phyloP scores from a whole-genome alignment of 2,329 filamentous ascomycete genomes.

The Alternaria gaisen region DNA sequence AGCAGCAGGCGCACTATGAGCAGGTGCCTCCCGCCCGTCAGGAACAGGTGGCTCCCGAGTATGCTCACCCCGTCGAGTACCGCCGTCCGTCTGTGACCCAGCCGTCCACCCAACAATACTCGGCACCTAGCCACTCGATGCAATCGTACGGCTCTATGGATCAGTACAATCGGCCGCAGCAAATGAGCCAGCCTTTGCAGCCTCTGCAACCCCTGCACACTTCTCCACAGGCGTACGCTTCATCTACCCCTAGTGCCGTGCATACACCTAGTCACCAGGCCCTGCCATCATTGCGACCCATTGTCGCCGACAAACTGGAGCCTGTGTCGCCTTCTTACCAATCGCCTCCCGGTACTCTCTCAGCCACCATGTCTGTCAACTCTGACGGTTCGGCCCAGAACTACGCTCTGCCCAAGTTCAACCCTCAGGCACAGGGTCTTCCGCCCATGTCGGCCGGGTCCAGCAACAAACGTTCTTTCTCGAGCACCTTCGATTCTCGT shows the following conservation, averaged over 20 bases:
- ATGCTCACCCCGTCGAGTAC: constrained; percentile 50
- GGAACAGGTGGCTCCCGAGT: constrained; percentile 49
- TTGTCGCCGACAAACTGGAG: constrained; percentile 50
- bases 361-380: constrained; percentile 44
- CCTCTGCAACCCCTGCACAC: constrained; percentile 47
- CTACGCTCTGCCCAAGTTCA: constrained; percentile 42
- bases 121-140: constrained; percentile 46
- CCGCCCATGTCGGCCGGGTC: constrained; percentile 37
- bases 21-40: constrained; percentile 48
- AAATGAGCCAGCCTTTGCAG: constrained; percentile 46
- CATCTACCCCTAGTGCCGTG: constrained; percentile 36
- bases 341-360: constrained; percentile 45
- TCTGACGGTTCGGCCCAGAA: constrained; percentile 39
- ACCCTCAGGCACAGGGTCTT: constrained; percentile 36
- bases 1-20: constrained; percentile 50
- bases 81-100: constrained; percentile 53
- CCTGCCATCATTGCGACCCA: constrained; percentile 54
- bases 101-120: constrained; percentile 44
- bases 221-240: constrained; percentile 43
- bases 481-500: constrained; percentile 55
- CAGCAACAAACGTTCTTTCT: constrained; percentile 57
- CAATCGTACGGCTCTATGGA: constrained; percentile 49
- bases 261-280: constrained; percentile 46
- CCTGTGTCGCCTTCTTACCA: constrained; percentile 57
- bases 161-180: constrained; percentile 50